phyloP scores from a whole-genome alignment of 2,329 filamentous ascomycete species.

The Ophiostoma fasciatum region DNA sequence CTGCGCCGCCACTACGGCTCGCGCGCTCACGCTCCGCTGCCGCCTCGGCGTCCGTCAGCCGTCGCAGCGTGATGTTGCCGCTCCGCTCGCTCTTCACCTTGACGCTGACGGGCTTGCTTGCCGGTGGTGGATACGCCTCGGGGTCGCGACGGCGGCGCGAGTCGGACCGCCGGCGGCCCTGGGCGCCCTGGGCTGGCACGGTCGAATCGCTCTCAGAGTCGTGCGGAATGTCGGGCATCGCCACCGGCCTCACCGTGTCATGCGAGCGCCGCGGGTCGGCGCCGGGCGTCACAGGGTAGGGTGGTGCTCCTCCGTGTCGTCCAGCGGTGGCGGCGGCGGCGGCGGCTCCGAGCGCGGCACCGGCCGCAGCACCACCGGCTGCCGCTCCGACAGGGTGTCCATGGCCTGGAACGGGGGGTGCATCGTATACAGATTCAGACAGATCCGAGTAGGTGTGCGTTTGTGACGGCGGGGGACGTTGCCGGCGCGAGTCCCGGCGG shows the following conservation, averaged over 20 bases:
- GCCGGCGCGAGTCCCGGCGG: slow-evolving; percentile 20
- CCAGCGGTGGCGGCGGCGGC: too few relatives aligned
- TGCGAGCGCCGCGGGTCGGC: slow-evolving; percentile 10
- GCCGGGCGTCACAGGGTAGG: slow-evolving; percentile 1
- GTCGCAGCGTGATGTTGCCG: slow-evolving; percentile 44
- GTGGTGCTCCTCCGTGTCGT: too few relatives aligned
- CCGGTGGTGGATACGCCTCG: slow-evolving; percentile 19
- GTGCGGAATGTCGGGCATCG: slow-evolving; percentile 40
- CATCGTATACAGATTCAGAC: slow-evolving; percentile 24
- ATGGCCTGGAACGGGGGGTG: too few relatives aligned
- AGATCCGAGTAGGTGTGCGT: slow-evolving; percentile 13
- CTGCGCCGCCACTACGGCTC: slow-evolving; percentile 4
- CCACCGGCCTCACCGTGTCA: slow-evolving; percentile 19
- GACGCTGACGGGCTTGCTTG: slow-evolving; percentile 37
- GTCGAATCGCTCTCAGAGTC: slow-evolving; percentile 34
- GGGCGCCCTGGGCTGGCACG: slow-evolving; percentile 25
- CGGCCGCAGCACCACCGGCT: too few relatives aligned
- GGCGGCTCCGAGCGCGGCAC: too few relatives aligned
- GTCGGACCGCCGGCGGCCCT: slow-evolving; percentile 26
- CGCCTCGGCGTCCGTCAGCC: slow-evolving; percentile 45
- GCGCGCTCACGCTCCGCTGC: slow-evolving; percentile 27
- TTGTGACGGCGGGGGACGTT: slow-evolving; percentile 10
- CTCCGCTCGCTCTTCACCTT: slow-evolving; percentile 46
- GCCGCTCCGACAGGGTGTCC: too few relatives aligned
- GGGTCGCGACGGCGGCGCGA: slow-evolving; percentile 31